Conservation (phyloP, 106 monocot species). For the Dendrobium officinale region DNA sequence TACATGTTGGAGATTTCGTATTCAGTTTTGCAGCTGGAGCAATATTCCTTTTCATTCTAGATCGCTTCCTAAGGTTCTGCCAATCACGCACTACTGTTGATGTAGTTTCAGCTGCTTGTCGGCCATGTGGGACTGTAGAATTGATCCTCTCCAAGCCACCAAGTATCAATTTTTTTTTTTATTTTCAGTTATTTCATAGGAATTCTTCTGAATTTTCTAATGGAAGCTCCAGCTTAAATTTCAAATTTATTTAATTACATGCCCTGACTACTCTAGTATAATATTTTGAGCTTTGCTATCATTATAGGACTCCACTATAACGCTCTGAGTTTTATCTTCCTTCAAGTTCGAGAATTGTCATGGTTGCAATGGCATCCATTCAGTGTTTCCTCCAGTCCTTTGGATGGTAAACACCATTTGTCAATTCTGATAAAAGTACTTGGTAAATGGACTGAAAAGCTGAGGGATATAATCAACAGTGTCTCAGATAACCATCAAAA, state of each 20-base stretch:
- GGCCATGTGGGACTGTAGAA: conserved; percentile 85
- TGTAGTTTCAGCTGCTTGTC: conserved; percentile 65
- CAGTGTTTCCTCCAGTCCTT: conserved; percentile 92
- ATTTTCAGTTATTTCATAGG: background rate
- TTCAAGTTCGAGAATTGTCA: conserved; percentile 80
- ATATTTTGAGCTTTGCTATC: background rate
- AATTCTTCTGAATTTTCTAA: background rate
- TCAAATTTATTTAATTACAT: background rate
- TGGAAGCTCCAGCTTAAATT: background rate
- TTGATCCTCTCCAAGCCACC: conserved; percentile 73
- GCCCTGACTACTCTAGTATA: too few species aligned
- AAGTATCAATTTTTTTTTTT: conserved; percentile 32
- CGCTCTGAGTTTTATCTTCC: conserved; percentile 81
- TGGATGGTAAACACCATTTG: conserved; percentile 66
- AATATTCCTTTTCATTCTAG: conserved; percentile 76
- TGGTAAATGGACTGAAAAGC: conserved; percentile 72
- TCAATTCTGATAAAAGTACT: conserved; percentile 90
- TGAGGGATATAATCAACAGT: conserved; percentile 33
- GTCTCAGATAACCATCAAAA: conserved; percentile 22
- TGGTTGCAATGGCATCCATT: conserved; percentile 95
- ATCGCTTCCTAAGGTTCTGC: conserved; percentile 80
- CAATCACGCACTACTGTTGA: conserved; percentile 66
- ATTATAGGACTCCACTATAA: conserved; percentile 60
- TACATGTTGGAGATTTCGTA: conserved; percentile 84
- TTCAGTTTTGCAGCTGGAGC: conserved; percentile 63